These are phyloP conservation scores for Pleurotus sapidus DNA, from an alignment of 768 basidiomycete species.

Conservation along the genomic window DNA sequence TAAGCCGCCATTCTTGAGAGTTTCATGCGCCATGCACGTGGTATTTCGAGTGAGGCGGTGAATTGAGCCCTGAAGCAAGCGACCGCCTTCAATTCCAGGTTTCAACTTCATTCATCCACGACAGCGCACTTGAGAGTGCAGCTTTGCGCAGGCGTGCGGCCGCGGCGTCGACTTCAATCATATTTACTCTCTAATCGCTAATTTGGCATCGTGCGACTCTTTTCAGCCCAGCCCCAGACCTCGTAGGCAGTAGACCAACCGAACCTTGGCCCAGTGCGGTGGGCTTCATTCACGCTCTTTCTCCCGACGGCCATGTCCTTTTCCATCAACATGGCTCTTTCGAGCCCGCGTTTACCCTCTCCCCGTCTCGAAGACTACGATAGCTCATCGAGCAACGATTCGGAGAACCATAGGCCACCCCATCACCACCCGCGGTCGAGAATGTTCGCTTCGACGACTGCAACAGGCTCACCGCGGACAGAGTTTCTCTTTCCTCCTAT, in stretches of 20 bases:
- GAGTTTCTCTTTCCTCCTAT: slow-evolving; percentile 32
- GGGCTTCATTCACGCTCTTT: slow-evolving; percentile 1
- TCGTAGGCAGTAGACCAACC: background rate
- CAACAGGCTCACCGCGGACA: slow-evolving; percentile 14
- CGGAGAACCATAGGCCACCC: slow-evolving; percentile 26
- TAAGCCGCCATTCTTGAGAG: no score
- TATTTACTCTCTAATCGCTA: background rate
- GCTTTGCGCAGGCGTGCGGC: no score
- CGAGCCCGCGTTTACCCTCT: slow-evolving; percentile 16
- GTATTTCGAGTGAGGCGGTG: background rate
- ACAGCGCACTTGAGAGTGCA: background rate
- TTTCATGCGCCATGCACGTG: background rate
- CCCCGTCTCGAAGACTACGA: slow-evolving; percentile 38
- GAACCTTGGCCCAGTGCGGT: background rate
- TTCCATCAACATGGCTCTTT: slow-evolving; percentile 18
- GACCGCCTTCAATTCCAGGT: no score
- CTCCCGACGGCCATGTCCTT: slow-evolving; percentile 17
- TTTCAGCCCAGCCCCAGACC: background rate
- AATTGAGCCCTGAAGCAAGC: background rate
- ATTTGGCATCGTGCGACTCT: slow-evolving; percentile 4
- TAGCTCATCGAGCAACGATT: slow-evolving; percentile 41
- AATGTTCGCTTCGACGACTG: slow-evolving; percentile 17
- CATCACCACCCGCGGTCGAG: slow-evolving; percentile 22
- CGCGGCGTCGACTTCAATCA: background rate
- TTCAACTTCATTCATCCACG: no score